phyloP scores from a whole-genome alignment of 306 rosid species.

The Albizia julibrissin region DNA sequence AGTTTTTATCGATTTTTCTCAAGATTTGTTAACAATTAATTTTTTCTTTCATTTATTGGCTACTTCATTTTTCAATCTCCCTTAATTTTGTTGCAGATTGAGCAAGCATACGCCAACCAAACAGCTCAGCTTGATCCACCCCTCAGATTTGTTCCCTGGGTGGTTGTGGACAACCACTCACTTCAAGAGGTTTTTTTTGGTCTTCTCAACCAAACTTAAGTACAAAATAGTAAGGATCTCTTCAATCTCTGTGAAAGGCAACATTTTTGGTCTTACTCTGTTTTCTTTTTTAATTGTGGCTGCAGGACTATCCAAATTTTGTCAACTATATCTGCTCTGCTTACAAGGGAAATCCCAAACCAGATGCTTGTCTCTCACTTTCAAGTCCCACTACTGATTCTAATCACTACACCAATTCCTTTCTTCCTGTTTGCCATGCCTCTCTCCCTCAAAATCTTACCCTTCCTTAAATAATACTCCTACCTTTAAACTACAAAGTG shows the following conservation, averaged over 20 bases:
- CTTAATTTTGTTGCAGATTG: constrained; percentile 50
- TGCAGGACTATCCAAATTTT: constrained; percentile 60
- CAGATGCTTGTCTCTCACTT: constrained; percentile 55
- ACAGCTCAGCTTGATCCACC: constrained; percentile 68
- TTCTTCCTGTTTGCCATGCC: constrained; percentile 44
- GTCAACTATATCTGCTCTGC: constrained; percentile 65
- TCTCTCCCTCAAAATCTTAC: constrained; percentile 40
- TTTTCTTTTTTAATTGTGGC: constrained; percentile 29
- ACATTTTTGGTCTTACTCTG: background rate
- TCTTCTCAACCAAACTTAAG: background rate
- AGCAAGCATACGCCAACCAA: constrained; percentile 56
- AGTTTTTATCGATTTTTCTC: no score
- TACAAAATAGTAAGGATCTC: background rate
- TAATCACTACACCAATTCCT: constrained; percentile 21
- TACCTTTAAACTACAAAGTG: no score
- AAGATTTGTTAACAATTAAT: background rate
- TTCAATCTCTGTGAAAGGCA: background rate
- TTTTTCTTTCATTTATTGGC: background rate
- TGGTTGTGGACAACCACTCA: constrained; percentile 69
- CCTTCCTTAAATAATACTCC: no score
- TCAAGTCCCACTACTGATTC: constrained; percentile 14
- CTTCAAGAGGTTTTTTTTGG: constrained; percentile 56
- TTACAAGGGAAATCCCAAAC: constrained; percentile 53
- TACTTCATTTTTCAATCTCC: background rate
- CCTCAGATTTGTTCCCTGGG: constrained; percentile 85